Conservation (phyloP, 2,329 filamentous ascomycete species). For the Sarocladiaceae sp. region DNA sequence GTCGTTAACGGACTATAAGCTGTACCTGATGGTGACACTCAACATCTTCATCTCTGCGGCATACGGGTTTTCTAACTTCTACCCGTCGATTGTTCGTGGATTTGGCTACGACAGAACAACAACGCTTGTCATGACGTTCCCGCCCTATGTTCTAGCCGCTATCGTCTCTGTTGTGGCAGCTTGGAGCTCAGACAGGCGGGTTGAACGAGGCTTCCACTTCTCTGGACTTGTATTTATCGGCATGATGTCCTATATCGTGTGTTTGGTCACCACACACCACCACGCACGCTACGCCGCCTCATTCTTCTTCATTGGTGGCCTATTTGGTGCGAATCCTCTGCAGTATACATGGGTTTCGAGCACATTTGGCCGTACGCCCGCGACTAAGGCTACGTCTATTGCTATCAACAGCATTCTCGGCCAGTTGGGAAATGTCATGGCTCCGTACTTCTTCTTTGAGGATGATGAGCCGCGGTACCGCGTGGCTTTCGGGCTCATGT, state of each 20-base stretch:
- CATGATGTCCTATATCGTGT: conserved; percentile 36
- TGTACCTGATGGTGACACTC: no score
- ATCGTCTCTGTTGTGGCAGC: conserved; percentile 12
- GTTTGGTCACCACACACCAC: conserved; percentile 17
- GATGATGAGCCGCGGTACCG: conserved; percentile 22
- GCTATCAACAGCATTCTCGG: conserved; percentile 30
- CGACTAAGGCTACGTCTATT: conserved; percentile 29
- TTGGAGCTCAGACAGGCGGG: conserved; percentile 15
- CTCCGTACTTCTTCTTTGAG: conserved; percentile 30
- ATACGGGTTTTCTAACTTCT: conserved; percentile 20
- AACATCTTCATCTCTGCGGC: conserved; percentile 16
- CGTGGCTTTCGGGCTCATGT: no score
- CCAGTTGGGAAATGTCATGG: conserved; percentile 32
- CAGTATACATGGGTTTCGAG: conserved; percentile 29
- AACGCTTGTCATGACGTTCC: conserved; percentile 19
- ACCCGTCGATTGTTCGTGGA: conserved; percentile 17
- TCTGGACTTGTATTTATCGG: no score
- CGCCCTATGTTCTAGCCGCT: conserved; percentile 19
- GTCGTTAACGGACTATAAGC: conserved; percentile 13
- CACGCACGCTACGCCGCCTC: conserved; percentile 17
- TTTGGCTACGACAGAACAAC: conserved; percentile 15
- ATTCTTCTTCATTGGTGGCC: conserved; percentile 17
- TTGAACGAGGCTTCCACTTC: conserved; percentile 17
- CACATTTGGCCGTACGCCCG: conserved; percentile 27
- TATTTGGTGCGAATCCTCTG: conserved; percentile 24